phyloP scores from a whole-genome alignment of 768 basidiomycete species.

The Boletus bicolor region DNA sequence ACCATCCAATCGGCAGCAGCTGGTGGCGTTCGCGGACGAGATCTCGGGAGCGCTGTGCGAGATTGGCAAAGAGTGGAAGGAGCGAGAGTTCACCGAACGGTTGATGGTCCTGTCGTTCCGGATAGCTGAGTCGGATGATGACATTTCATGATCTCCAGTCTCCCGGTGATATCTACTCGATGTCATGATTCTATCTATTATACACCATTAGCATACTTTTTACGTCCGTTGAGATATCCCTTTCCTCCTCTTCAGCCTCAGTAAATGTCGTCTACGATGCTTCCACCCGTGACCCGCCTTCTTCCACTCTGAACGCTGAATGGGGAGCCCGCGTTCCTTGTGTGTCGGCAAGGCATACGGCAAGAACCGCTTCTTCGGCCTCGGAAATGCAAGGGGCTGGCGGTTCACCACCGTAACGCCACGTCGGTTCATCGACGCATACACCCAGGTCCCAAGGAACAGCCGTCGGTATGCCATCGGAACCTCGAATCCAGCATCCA shows the following conservation, averaged over 20 bases:
- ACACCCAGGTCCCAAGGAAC: constrained; percentile 36
- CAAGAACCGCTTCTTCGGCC: constrained; percentile 18
- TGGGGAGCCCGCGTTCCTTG: constrained; percentile 36
- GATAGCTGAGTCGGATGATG: constrained; percentile 17
- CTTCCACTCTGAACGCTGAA: constrained; percentile 29
- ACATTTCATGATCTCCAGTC: constrained; percentile 9
- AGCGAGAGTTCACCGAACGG: constrained; percentile 37
- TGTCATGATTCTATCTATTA: constrained; percentile 17
- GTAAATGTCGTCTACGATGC: constrained; percentile 11
- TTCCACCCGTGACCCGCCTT: constrained; percentile 18
- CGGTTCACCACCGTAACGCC: constrained; percentile 13
- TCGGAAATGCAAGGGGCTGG: constrained; percentile 30
- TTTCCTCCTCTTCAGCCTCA: neutral
- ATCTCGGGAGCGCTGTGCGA: constrained; percentile 44
- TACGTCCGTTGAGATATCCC: constrained; percentile 13
- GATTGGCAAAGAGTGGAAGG: constrained; percentile 52
- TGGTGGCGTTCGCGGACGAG: constrained; percentile 44
- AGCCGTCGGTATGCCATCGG: constrained; percentile 40
- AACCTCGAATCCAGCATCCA: constrained; percentile 37
- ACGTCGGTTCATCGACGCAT: constrained; percentile 17
- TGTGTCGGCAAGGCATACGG: constrained; percentile 24
- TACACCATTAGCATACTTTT: constrained; percentile 29
- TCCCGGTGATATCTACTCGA: constrained; percentile 9
- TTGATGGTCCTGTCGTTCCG: constrained; percentile 45
- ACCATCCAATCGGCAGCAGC: constrained; percentile 36